phyloP scores from a whole-genome alignment of 192 early-diverging fungal genomes.

The Coemansia pectinata region DNA sequence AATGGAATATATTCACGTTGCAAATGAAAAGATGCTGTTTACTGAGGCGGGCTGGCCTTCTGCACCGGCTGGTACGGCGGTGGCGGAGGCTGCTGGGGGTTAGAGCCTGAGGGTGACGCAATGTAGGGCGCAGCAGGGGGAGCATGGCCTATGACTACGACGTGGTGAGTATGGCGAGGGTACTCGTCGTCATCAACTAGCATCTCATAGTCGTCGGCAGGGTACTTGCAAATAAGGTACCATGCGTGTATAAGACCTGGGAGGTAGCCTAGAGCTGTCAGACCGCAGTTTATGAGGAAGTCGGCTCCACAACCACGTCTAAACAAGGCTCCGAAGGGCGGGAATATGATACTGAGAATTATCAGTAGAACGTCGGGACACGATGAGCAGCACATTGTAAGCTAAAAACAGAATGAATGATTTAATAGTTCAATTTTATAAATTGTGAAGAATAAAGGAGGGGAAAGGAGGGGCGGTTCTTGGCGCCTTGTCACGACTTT shows the following conservation, averaged over 20 bases:
- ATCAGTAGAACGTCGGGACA: constrained; percentile 50
- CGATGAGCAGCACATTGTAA: constrained; percentile 40
- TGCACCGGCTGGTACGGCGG: constrained; percentile 33
- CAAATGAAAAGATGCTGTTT: background rate
- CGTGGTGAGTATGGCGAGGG: constrained; percentile 36
- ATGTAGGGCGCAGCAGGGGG: background rate
- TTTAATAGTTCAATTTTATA: background rate
- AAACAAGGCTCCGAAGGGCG: constrained; percentile 65
- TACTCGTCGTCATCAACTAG: constrained; percentile 45
- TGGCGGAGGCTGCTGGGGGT: constrained; percentile 24
- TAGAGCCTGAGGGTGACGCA: constrained; percentile 5
- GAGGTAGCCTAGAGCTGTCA: constrained; percentile 72
- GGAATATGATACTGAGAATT: constrained; percentile 58
- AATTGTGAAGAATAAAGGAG: background rate
- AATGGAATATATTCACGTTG: background rate
- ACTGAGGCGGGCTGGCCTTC: constrained; percentile 10
- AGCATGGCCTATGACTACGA: constrained; percentile 33
- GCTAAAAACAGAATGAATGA: background rate
- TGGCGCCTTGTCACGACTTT: background rate
- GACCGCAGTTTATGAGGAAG: constrained; percentile 69
- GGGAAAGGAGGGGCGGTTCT: background rate
- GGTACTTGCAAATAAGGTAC: constrained; percentile 66
- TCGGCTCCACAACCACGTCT: constrained; percentile 65
- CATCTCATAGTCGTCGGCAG: constrained; percentile 50
- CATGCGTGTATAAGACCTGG: constrained; percentile 72